Percentiles rank a stretch among this genome's conserved stretches.
Evolutionary conservation across 306 rosid species (phyloP).

Genomic region (Amphicarpaea edgeworthii): DNA sequence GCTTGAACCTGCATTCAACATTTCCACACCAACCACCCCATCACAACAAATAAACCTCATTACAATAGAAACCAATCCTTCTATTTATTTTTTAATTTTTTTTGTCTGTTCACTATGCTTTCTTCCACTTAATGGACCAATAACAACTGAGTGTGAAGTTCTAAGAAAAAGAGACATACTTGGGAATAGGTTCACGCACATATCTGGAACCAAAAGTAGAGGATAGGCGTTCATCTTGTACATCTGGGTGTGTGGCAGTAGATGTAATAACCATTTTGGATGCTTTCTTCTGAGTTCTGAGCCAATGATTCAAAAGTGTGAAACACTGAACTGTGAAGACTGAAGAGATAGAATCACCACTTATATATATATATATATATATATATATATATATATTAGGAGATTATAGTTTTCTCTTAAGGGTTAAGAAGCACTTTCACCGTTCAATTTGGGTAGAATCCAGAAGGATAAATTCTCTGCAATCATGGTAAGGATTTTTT

Average conservation of each 20-base stretch:
- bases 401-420: neutral
- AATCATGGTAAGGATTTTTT: neutral
- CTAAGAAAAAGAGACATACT: conserved; percentile 39
- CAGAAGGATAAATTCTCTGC: neutral
- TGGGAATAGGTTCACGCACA: conserved; percentile 54
- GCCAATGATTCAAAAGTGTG: neutral
- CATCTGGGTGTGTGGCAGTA: conserved; percentile 47
- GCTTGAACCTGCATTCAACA: conserved; percentile 47
- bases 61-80: neutral
- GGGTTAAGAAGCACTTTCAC: neutral
- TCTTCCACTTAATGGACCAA: neutral
- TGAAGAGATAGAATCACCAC: conserved; percentile 1
- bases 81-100: neutral
- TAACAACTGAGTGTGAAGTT: neutral
- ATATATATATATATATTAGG: too few relatives aligned
- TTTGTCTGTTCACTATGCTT: neutral
- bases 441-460: neutral
- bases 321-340: neutral
- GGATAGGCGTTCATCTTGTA: conserved; percentile 38
- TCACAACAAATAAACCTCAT: conserved; percentile 22
- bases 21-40: conserved; percentile 9
- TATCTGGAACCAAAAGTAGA: conserved; percentile 78
- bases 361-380: too few relatives aligned
- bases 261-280: conserved; percentile 61
- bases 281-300: neutral